These are phyloP conservation scores for Pistacia atlantica DNA, from an alignment of 345 rosid species.

Conservation along the genomic window DNA sequence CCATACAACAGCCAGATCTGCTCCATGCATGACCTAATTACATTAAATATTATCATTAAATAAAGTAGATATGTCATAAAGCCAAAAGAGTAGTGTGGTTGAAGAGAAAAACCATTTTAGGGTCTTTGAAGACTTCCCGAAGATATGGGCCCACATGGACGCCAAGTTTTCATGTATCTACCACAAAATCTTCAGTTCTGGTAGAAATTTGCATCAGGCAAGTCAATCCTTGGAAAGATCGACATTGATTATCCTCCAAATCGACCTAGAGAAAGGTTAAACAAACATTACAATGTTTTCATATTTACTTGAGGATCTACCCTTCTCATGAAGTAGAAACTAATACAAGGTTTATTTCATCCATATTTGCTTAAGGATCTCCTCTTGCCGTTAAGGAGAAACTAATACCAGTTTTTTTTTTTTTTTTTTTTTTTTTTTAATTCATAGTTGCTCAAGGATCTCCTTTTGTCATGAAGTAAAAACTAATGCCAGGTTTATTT, in stretches of 20 bases:
- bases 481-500: background rate
- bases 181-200: constrained; percentile 80
- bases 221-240: constrained; percentile 93
- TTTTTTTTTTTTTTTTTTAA: background rate
- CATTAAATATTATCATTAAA: constrained; percentile 31
- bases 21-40: constrained; percentile 96
- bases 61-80: constrained; percentile 21
- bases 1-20: constrained; percentile 91
- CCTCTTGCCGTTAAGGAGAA: too few relatives aligned
- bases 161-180: constrained; percentile 87
- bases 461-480: background rate
- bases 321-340: too few relatives aligned
- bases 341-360: too few relatives aligned
- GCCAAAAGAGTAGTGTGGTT: background rate
- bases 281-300: too few relatives aligned
- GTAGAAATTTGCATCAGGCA: constrained; percentile 99
- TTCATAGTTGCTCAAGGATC: background rate
- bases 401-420: too few relatives aligned
- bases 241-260: constrained; percentile 94
- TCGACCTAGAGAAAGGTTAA: constrained; percentile 59
- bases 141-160: constrained; percentile 81
- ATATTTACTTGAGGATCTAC: too few relatives aligned
- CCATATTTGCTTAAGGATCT: too few relatives aligned
- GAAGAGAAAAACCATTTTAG: constrained; percentile 40
- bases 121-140: constrained; percentile 68